Evolutionary conservation across 495 filamentous ascomycete genomes (phyloP).

Genomic region (Hypomontagnella submonticulosa): DNA sequence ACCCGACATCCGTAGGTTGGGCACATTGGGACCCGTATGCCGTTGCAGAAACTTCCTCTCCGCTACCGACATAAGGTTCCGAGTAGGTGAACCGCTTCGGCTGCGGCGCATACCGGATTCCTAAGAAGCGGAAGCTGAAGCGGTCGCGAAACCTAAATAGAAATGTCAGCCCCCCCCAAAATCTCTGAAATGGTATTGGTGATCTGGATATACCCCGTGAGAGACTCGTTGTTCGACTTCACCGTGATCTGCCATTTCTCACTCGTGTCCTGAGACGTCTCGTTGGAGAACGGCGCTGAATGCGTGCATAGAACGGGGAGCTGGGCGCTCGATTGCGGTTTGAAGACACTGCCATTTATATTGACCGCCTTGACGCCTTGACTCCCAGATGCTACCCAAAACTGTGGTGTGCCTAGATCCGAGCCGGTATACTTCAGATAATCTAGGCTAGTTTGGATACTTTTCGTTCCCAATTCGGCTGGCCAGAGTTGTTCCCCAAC

Average conservation of each 20-base stretch:
- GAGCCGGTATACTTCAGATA: slow-evolving; percentile 51
- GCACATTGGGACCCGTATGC: slow-evolving; percentile 55
- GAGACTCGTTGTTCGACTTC: slow-evolving; percentile 54
- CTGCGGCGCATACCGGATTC: slow-evolving; percentile 55
- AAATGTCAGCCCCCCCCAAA: background rate
- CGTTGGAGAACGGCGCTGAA: slow-evolving; percentile 57
- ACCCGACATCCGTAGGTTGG: slow-evolving; percentile 50
- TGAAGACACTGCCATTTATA: slow-evolving; percentile 37
- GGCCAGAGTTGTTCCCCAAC: slow-evolving; percentile 59
- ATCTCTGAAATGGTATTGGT: background rate
- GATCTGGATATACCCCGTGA: slow-evolving; percentile 53
- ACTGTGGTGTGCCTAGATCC: slow-evolving; percentile 38
- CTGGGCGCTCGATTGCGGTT: slow-evolving; percentile 13
- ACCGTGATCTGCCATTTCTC: slow-evolving; percentile 57
- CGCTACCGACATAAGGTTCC: slow-evolving; percentile 48
- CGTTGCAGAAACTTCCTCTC: slow-evolving; percentile 50
- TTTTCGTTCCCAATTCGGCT: slow-evolving; percentile 48
- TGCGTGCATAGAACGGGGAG: slow-evolving; percentile 58
- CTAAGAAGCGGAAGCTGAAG: slow-evolving; percentile 62
- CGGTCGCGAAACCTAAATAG: slow-evolving; percentile 59
- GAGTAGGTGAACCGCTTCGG: slow-evolving; percentile 56
- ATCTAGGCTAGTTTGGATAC: slow-evolving; percentile 53
- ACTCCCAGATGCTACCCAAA: slow-evolving; percentile 52
- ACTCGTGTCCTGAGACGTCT: slow-evolving; percentile 51
- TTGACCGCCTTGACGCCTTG: slow-evolving; percentile 40